Evolutionary conservation across 371 early-diverging fungal genomes (phyloP).

Genomic region (Nematocida ironsii): DNA sequence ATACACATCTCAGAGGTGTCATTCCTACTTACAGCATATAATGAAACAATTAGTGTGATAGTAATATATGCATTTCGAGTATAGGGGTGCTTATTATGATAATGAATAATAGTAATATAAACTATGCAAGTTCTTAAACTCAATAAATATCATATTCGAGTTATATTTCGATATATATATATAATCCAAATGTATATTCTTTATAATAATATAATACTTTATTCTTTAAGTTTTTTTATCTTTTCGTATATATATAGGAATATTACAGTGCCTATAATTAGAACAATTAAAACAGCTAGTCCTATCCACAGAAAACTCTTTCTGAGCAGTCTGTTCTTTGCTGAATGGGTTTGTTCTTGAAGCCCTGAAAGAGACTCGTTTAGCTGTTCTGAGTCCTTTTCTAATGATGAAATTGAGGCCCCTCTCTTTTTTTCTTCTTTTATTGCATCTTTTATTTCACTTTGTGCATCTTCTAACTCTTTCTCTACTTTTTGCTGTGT

Average conservation of each 20-base stretch:
- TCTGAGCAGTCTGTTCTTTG: constrained; percentile 62
- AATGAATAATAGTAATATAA: too few species aligned
- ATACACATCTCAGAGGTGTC: too few species aligned
- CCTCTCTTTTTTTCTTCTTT: constrained; percentile 63
- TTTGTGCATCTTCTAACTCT: constrained; percentile 66
- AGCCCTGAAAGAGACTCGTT: constrained; percentile 57
- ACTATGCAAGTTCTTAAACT: too few species aligned
- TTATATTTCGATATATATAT: too few species aligned
- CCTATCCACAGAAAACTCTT: constrained; percentile 64
- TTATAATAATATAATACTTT: background rate
- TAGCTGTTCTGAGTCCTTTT: constrained; percentile 54
- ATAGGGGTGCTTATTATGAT: too few species aligned
- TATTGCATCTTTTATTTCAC: constrained; percentile 64
- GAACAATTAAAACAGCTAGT: constrained; percentile 43
- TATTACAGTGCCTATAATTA: constrained; percentile 49
- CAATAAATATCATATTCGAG: too few species aligned
- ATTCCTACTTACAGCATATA: too few species aligned
- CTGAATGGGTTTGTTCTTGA: constrained; percentile 51
- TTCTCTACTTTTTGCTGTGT: constrained; percentile 66
- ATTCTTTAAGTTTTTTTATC: constrained; percentile 1
- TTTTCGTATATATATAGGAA: constrained; percentile 37
- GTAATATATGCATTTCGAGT: too few species aligned
- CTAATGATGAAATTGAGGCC: constrained; percentile 56
- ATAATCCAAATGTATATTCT: too few species aligned
- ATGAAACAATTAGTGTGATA: too few species aligned